These are phyloP conservation scores for Aethionema arabicum DNA, from an alignment of 345 rosid genomes.

Conservation along the genomic window DNA sequence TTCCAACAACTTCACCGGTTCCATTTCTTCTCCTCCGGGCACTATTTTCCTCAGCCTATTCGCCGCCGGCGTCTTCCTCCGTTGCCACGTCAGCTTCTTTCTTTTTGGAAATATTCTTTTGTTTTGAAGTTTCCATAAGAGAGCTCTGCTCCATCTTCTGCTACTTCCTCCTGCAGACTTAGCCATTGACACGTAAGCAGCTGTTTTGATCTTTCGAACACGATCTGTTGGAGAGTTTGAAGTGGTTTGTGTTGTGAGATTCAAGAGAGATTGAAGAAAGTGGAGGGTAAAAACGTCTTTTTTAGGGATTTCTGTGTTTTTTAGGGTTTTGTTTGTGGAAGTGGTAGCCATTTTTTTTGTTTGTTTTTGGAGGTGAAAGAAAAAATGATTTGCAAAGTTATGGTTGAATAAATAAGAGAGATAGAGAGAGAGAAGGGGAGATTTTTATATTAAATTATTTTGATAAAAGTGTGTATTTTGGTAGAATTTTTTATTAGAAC, in stretches of 20 bases:
- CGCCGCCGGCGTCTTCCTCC: slow-evolving; percentile 14
- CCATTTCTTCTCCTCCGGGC: slow-evolving; percentile 40
- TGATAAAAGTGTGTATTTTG: too few species aligned
- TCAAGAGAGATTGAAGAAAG: slow-evolving; percentile 37
- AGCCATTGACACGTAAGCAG: slow-evolving; percentile 42
- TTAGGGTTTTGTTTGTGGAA: slow-evolving; percentile 15
- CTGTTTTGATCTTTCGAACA: slow-evolving; percentile 34
- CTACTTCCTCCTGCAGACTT: slow-evolving; percentile 29
- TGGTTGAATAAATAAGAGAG: slow-evolving; percentile 31
- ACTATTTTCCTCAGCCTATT: slow-evolving; percentile 34
- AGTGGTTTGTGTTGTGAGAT: slow-evolving; percentile 31
- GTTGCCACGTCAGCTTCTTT: slow-evolving; percentile 24
- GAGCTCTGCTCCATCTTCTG: slow-evolving; percentile 35
- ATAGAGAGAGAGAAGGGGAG: slow-evolving; percentile 10
- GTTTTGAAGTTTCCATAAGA: slow-evolving; percentile 26
- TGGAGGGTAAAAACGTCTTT: slow-evolving; percentile 31
- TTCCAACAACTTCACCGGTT: slow-evolving; percentile 35
- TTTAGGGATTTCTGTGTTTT: slow-evolving; percentile 31
- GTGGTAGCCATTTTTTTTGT: slow-evolving; percentile 32
- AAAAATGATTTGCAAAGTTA: slow-evolving; percentile 23
- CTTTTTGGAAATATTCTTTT: slow-evolving; percentile 13
- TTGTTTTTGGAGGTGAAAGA: slow-evolving; percentile 17
- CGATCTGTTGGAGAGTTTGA: slow-evolving; percentile 14
- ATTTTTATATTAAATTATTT: background rate
- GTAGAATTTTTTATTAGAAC: too few species aligned